These are phyloP conservation scores for Yarrowia sp. DNA, from an alignment of 805 yeast genomes.

Conservation along the genomic window DNA sequence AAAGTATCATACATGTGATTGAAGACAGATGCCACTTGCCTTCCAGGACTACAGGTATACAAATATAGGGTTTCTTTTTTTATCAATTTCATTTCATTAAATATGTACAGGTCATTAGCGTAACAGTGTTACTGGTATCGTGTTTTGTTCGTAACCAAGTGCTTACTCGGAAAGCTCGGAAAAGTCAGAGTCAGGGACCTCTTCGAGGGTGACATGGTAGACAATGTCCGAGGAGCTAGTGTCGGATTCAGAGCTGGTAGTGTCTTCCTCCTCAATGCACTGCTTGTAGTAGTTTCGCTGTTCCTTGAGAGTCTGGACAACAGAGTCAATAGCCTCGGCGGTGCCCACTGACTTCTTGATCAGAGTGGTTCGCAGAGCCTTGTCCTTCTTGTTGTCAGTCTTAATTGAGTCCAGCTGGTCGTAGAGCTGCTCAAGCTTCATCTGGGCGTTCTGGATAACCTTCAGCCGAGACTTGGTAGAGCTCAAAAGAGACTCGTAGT, in stretches of 20 bases:
- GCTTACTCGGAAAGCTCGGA: conserved; percentile 5
- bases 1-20: too few relatives aligned
- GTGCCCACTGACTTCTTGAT: conserved; percentile 23
- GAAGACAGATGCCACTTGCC: neutral
- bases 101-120: conserved; percentile 9
- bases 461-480: conserved; percentile 32
- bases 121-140: neutral
- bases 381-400: conserved; percentile 12
- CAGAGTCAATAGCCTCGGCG: conserved; percentile 22
- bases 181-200: conserved; percentile 14
- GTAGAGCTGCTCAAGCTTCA: conserved; percentile 33
- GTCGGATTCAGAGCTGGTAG: conserved; percentile 1
- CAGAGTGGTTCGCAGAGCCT: conserved; percentile 12
- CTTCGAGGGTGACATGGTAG: conserved; percentile 27
- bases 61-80: neutral
- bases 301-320: conserved; percentile 5
- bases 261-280: neutral
- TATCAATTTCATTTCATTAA: neutral
- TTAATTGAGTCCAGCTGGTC: conserved; percentile 32
- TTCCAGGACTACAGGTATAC: neutral
- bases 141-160: neutral
- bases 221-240: conserved; percentile 17
- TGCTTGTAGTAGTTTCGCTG: conserved; percentile 22
- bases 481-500: conserved; percentile 30
- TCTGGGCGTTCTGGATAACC: conserved; percentile 35